Evolutionary conservation across 2,329 filamentous ascomycete species (phyloP), one percentile per base, ranked within the genome.

Genomic region (Trichoderma guizhouense): DNA sequence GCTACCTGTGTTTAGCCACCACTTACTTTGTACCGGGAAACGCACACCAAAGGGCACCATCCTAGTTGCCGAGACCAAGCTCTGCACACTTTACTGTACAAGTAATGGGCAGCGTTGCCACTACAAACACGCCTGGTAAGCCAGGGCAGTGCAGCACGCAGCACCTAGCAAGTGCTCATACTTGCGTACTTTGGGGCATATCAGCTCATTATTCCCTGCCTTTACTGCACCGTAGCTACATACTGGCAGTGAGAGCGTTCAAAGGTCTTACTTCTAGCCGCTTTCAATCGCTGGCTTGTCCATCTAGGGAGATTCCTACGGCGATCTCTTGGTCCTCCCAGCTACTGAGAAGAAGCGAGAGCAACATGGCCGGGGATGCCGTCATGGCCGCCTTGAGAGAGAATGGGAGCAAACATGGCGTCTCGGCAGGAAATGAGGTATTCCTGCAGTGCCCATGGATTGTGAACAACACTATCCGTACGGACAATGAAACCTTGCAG

Each of bases 121-220:
- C 47, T 32, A 24, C 32, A 26, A 30, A 28, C 26, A 47, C 39
- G 21, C 18, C 39, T 32, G 21, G 47, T 53, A 53, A 53, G 26
- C 26, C 32, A 39, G 12, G 58, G 21, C 34, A 34, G 39, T 18
- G 39, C 30, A 61, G 32, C 34, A 26, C 60, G 43, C 39, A 65
- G 39, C 21, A 26, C 30, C 51, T 6, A 18, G 15, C 63, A 55
- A 28, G 64, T 36, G 24, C 32, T 26, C 51, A 28, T 53, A 12
- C 32, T 21, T 43, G 18, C 24, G 15, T 63, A 32, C 62, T 53
- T 51, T 18, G 62, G 26, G 43, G n/a, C 43, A n/a, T 51, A 65
- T 58, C 65, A 69, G 36, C 65, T 60, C 65, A 60, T 26, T 51
- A 34, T 36, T 69, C 61, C 61, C n/a, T 65, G 34, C 34, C 69